Conservation (phyloP, 371 early-diverging fungal genomes). For the Saksenaea oblongispora region DNA sequence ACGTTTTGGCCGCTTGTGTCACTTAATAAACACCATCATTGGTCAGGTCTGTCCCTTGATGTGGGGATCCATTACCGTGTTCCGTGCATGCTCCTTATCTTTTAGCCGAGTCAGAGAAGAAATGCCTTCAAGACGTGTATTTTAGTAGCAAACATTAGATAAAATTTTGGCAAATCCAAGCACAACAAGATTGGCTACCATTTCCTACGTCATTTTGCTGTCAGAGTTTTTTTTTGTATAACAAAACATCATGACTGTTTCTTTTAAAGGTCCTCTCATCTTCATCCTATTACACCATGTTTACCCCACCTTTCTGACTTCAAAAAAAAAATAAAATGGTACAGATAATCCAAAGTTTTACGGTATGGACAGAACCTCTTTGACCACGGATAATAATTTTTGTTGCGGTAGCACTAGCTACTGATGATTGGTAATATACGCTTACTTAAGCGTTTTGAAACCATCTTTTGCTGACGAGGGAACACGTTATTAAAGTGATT, state of each 20-base stretch:
- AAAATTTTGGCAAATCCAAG: not conserved
- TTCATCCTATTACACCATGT: not conserved
- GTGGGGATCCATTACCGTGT: slow-evolving; percentile 2
- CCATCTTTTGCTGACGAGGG: not conserved
- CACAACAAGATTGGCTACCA: not conserved
- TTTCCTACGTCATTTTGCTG: not conserved
- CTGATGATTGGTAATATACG: too few relatives aligned
- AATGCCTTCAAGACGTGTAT: not conserved
- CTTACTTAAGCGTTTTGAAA: too few relatives aligned
- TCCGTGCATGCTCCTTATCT: slow-evolving; percentile 12
- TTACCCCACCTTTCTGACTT: slow-evolving; percentile 6
- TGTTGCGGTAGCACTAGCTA: too few relatives aligned
- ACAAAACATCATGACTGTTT: not conserved
- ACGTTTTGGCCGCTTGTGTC: slow-evolving; percentile 19
- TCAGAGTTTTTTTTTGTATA: not conserved
- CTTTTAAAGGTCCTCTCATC: not conserved
- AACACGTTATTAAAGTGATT: not conserved
- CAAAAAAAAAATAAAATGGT: not conserved
- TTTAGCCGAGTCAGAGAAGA: slow-evolving; percentile 11
- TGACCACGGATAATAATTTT: too few relatives aligned
- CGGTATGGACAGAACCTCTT: too few relatives aligned
- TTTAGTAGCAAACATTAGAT: not conserved
- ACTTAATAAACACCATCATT: not conserved
- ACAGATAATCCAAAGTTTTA: too few relatives aligned
- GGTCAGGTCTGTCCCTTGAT: slow-evolving; percentile 4